These are phyloP conservation scores for Sporothrix pallida DNA, from an alignment of 2,329 filamentous ascomycete species.

Conservation along the genomic window DNA sequence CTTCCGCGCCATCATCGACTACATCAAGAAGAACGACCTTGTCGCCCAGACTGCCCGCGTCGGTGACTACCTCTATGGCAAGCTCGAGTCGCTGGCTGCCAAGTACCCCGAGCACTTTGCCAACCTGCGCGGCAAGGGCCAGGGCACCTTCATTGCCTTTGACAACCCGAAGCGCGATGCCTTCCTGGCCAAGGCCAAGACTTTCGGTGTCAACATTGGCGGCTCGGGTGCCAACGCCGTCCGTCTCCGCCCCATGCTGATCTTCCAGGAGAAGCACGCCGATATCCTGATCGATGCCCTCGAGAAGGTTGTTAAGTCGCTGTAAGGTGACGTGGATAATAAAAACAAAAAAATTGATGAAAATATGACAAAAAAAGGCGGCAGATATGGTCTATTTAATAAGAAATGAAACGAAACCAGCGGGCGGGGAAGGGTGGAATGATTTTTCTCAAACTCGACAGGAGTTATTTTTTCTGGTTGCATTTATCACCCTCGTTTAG, in stretches of 20 bases:
- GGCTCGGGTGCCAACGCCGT: slow-evolving; percentile 79
- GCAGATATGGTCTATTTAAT: neutral
- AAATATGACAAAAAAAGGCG: neutral
- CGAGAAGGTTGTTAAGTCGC: slow-evolving; percentile 71
- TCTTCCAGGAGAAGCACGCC: slow-evolving; percentile 90
- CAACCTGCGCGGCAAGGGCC: slow-evolving; percentile 84
- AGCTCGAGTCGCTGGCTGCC: slow-evolving; percentile 69
- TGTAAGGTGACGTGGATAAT: slow-evolving; percentile 4
- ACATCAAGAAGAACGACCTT: slow-evolving; percentile 76
- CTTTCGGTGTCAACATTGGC: slow-evolving; percentile 83
- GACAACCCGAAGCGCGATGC: slow-evolving; percentile 81
- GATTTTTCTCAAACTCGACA: neutral
- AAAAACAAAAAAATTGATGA: slow-evolving; percentile 1
- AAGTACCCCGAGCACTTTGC: slow-evolving; percentile 78
- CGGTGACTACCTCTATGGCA: slow-evolving; percentile 77
- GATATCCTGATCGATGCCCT: slow-evolving; percentile 80
- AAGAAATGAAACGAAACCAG: neutral
- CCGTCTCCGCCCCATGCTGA: slow-evolving; percentile 83
- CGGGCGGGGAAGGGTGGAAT: neutral
- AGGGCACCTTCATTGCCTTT: slow-evolving; percentile 92
- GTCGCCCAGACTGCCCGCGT: slow-evolving; percentile 78
- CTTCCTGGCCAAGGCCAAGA: slow-evolving; percentile 79
- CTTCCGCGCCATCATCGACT: slow-evolving; percentile 83
- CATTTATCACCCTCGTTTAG: neutral
- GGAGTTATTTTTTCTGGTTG: slow-evolving; percentile 3